Conservation (phyloP, 441 rosid species). For the Pelargonium myrrhifolium region DNA sequence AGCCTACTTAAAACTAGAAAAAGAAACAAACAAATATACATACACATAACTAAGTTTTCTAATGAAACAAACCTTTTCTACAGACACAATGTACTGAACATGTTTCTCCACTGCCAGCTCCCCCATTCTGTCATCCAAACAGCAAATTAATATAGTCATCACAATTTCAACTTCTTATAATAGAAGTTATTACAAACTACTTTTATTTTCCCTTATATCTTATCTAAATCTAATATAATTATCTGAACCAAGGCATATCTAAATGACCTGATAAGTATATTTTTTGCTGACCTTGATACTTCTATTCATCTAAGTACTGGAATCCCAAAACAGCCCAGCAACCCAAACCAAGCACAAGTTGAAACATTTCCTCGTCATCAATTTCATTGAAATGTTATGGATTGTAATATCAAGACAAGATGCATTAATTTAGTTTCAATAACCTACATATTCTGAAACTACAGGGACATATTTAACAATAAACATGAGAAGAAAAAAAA, state of each 20-base stretch:
- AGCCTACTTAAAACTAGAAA: slow-evolving; percentile 2
- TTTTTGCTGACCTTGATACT: background rate
- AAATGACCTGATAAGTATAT: background rate
- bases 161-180: background rate
- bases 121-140: slow-evolving; percentile 38
- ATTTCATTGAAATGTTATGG: background rate
- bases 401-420: background rate
- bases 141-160: background rate
- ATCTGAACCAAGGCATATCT: too few species aligned
- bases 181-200: background rate
- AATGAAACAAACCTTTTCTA: slow-evolving; percentile 51
- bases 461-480: background rate
- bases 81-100: slow-evolving; percentile 53
- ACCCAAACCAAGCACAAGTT: background rate
- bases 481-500: background rate
- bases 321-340: background rate
- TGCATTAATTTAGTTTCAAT: background rate
- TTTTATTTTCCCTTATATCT: background rate
- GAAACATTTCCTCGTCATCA: background rate
- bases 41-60: background rate
- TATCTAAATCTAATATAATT: background rate
- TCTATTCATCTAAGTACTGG: background rate
- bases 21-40: slow-evolving; percentile 1
- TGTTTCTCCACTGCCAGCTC: slow-evolving; percentile 55
- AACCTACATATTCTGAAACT: background rate